Base-by-base conservation (phyloP, 129 eudicot genomes). In the Tagetes patula region DNA sequence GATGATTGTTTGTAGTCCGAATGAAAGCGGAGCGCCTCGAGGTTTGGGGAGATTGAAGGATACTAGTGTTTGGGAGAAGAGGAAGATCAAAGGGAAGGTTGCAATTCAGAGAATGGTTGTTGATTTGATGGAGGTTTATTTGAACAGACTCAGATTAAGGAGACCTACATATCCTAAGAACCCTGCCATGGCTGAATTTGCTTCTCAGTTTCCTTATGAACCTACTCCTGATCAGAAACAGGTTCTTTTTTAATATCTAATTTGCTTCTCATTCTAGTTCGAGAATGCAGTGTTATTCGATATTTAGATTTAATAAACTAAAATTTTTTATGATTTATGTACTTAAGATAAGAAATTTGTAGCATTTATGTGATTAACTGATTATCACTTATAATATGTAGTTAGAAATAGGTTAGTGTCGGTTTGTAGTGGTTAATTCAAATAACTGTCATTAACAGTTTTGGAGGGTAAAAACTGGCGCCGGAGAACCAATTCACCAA, bases 51-150 rank as follows among this genome's bases (percentile, higher is more conserved):
- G 92, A 79, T 83, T 93, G 82, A 89, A 81, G 78, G 98, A 93
- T 73, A 86, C 92, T 9, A 85, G 84, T 82, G 83, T 88, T 34
- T 93, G 98, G 98, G 96, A 93, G 80, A 90, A 80, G 86, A 86
- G 98, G 76, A 93, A 89, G 84, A 71, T 79, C 40, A 93, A 90
- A 75, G 98, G 98, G 76, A 90, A 90, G 81, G 98, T 93, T 83
- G 98, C 98, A 3, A 89, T 93, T 81, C 96, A 93, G 81, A 90
- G 76, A 78, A 93, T 93, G 98, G 98, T 93, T 67, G 98, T 93
- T 50, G 98, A 93, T 74, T 70, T 93, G 76, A 93, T 93, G 98
- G 98, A 93, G 87, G 74, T 93, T 69, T 93, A 93, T 83, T 67
- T 93, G 31, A 92, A 93, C 72, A 85, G 98, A 70, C 87, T 93